Conservation (phyloP, 2,329 filamentous ascomycete genomes). For the Sarocladium kiliense region DNA sequence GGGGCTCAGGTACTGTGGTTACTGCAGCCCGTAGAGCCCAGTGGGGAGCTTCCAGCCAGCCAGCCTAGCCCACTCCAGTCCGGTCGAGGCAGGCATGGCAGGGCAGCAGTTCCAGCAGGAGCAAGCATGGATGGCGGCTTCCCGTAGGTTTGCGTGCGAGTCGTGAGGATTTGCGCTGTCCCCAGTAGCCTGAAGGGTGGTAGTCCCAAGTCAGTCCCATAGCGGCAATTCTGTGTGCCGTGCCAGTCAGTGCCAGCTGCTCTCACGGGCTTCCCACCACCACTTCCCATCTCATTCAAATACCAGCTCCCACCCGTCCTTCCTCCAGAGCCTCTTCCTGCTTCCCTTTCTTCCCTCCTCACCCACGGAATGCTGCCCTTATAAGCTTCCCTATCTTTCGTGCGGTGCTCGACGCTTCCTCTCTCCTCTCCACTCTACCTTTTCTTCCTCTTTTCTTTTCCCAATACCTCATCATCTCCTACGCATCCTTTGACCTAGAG, state of each 20-base stretch:
- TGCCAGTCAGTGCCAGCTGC: background rate
- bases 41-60: background rate
- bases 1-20: background rate
- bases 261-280: background rate
- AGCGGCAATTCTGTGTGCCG: constrained; percentile 5
- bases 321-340: constrained; percentile 15
- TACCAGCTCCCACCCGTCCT: constrained; percentile 27
- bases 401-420: constrained; percentile 39
- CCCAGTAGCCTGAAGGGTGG: background rate
- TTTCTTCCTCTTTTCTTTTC: constrained; percentile 17
- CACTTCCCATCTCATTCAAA: constrained; percentile 10
- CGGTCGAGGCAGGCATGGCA: background rate
- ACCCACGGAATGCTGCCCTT: constrained; percentile 46
- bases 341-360: constrained; percentile 32
- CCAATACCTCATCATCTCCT: background rate
- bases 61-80: background rate
- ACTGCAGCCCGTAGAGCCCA: background rate
- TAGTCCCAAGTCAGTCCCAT: background rate
- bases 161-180: constrained; percentile 6
- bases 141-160: constrained; percentile 4
- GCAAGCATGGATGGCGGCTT: background rate
- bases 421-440: constrained; percentile 21
- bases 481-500: constrained; percentile 7
- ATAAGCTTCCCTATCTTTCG: constrained; percentile 40
- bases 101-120: background rate